These are phyloP conservation scores for Aphanocladium album DNA, from an alignment of 2,329 filamentous ascomycete species.

Conservation along the genomic window DNA sequence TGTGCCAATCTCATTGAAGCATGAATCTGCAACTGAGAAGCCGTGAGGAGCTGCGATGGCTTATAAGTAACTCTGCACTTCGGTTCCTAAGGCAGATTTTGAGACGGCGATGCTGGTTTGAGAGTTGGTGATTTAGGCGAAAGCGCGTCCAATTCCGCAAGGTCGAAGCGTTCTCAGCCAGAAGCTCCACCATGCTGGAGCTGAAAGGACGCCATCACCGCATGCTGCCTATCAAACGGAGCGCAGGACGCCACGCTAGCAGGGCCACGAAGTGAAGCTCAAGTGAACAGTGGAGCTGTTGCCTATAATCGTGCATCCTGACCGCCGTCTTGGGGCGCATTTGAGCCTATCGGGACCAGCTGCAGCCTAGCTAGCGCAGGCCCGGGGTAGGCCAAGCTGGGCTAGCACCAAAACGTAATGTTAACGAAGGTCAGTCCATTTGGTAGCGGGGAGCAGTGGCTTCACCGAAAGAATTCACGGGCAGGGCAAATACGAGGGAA, in stretches of 20 bases:
- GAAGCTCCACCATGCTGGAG: slow-evolving; percentile 3
- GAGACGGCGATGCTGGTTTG: neutral
- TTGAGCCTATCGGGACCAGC: neutral
- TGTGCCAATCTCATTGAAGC: neutral
- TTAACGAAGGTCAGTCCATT: neutral
- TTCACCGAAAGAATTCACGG: slow-evolving; percentile 23
- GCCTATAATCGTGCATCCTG: slow-evolving; percentile 4
- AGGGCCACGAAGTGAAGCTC: neutral
- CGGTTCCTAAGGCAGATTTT: slow-evolving; percentile 4
- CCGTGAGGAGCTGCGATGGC: neutral
- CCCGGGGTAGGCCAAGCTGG: neutral
- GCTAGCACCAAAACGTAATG: neutral
- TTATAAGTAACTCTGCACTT: neutral
- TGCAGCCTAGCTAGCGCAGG: slow-evolving; percentile 1
- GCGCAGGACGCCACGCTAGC: neutral
- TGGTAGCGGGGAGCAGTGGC: neutral
- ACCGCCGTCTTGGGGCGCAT: neutral
- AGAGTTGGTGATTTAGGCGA: neutral
- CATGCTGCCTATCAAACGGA: slow-evolving; percentile 1
- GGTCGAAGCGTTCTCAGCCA: neutral
- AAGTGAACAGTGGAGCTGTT: slow-evolving; percentile 7
- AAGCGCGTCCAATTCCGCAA: neutral
- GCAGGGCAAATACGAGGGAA: neutral
- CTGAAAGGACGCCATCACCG: slow-evolving; percentile 6
- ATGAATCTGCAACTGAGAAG: neutral